A percentile compares a stretch with the other conserved stretches of the same genome.
Evolutionary conservation across 805 yeast species (phyloP).

Genomic region (Lachancea thermotolerans): DNA sequence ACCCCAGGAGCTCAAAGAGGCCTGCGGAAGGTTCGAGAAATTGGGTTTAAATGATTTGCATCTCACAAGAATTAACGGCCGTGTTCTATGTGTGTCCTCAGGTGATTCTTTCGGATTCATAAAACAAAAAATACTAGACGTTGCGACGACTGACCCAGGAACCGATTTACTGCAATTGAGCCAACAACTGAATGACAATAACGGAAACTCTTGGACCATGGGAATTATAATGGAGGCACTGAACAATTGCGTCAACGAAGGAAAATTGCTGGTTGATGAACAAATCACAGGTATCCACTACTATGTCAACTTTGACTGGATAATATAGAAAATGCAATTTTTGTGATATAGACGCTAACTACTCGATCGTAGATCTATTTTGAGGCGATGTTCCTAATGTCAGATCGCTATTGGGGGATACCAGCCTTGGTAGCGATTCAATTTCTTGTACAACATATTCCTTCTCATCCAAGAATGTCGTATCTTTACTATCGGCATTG

Average conservation of each 20-base stretch:
- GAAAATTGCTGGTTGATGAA: conserved; percentile 58
- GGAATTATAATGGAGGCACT: conserved; percentile 61
- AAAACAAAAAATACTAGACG: conserved; percentile 20
- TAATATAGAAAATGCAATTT: conserved; percentile 3
- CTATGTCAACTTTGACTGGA: conserved; percentile 42
- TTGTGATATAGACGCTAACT: background rate
- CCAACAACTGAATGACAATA: conserved; percentile 23
- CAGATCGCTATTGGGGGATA: conserved; percentile 23
- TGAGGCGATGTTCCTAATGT: conserved; percentile 14
- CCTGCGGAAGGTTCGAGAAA: conserved; percentile 50
- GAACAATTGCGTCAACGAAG: conserved; percentile 49
- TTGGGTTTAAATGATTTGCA: conserved; percentile 44
- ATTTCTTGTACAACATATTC: conserved; percentile 74
- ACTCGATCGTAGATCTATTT: conserved; percentile 1
- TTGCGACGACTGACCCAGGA: conserved; percentile 23
- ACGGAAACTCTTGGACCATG: conserved; percentile 55
- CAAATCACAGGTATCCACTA: conserved; percentile 60
- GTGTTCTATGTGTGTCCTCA: conserved; percentile 31
- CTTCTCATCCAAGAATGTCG: conserved; percentile 67
- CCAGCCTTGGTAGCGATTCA: conserved; percentile 58
- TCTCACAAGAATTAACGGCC: conserved; percentile 32
- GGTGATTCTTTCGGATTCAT: conserved; percentile 28
- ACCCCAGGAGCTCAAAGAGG: conserved; percentile 58
- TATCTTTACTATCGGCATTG: conserved; percentile 50
- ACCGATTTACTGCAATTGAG: conserved; percentile 26